Evolutionary conservation across 495 filamentous ascomycete genomes (phyloP).

Genomic region (Neurospora sp.): DNA sequence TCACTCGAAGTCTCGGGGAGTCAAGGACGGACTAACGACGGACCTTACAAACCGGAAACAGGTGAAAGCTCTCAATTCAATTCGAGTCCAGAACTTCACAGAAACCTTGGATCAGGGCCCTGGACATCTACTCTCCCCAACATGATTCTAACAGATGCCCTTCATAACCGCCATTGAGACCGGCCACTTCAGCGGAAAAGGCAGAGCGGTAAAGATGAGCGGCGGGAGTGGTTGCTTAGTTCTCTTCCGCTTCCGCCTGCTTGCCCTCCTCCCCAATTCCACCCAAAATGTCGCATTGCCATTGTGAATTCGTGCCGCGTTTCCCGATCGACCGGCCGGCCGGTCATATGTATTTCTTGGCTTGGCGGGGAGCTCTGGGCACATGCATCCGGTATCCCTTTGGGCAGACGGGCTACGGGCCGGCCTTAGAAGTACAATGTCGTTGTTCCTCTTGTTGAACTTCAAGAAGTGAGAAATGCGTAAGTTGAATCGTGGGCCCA

Average conservation of each 20-base stretch:
- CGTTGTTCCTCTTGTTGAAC: not conserved
- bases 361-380: not conserved
- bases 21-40: not conserved
- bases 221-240: not conserved
- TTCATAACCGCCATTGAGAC: not conserved
- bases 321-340: not conserved
- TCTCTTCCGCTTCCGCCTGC: not conserved
- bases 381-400: not conserved
- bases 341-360: not conserved
- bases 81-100: not conserved
- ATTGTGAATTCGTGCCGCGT: not conserved
- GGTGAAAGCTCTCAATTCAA: not conserved
- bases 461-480: not conserved
- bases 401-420: not conserved
- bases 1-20: not conserved
- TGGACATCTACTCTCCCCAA: not conserved
- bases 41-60: not conserved
- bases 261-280: not conserved
- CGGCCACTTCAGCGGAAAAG: too few species aligned
- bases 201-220: too few species aligned
- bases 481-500: not conserved
- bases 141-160: not conserved
- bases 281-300: not conserved
- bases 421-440: not conserved
- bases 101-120: not conserved